Conservation (phyloP, 75 land plant genomes). For the Pinus albicaulis region DNA sequence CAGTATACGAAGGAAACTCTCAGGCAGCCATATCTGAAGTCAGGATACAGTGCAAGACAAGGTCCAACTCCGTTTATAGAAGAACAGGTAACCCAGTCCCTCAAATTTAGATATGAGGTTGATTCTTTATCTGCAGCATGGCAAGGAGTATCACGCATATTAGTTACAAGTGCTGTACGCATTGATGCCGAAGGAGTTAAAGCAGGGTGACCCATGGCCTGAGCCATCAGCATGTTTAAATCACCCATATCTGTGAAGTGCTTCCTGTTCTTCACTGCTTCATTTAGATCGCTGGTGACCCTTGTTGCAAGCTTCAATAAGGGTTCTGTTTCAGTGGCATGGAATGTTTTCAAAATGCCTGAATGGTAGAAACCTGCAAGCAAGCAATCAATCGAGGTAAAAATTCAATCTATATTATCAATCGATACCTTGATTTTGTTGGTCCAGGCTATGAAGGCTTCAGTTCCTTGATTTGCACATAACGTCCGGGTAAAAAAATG, state of each 20-base stretch:
- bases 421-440: not conserved
- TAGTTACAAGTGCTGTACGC: constrained; percentile 21
- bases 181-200: constrained; percentile 25
- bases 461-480: too few relatives aligned
- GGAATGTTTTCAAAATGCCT: constrained; percentile 26
- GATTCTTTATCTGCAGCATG: constrained; percentile 16
- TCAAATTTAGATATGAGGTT: constrained; percentile 12
- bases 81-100: constrained; percentile 28
- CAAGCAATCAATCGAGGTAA: not conserved
- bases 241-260: constrained; percentile 51
- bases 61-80: constrained; percentile 39
- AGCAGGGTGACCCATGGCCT: constrained; percentile 25
- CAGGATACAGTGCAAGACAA: constrained; percentile 31
- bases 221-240: constrained; percentile 29
- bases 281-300: constrained; percentile 22
- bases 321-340: constrained; percentile 12
- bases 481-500: too few relatives aligned
- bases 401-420: not conserved
- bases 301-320: constrained; percentile 32
- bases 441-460: too few relatives aligned
- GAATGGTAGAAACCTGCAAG: constrained; percentile 31
- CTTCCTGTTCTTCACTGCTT: constrained; percentile 24
- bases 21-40: constrained; percentile 22
- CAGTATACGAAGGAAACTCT: constrained; percentile 24
- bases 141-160: constrained; percentile 5